Percentiles rank a stretch among this genome's conserved stretches.
These are phyloP conservation scores for Escallonia herrerae DNA, from an alignment of 129 eudicot species.

Conservation along the genomic window DNA sequence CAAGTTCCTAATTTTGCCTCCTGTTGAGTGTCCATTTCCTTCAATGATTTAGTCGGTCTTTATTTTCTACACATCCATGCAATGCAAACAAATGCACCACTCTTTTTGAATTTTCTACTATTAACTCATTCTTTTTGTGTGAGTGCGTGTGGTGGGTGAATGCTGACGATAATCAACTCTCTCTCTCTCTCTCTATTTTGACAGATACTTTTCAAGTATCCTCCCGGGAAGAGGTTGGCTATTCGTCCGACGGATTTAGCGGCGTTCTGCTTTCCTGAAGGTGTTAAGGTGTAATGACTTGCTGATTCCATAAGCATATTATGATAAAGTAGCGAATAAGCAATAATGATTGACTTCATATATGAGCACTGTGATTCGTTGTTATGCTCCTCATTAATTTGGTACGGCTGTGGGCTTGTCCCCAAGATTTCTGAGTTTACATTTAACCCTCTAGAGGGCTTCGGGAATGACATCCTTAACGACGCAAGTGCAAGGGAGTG, in stretches of 20 bases:
- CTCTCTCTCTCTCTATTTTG: background rate
- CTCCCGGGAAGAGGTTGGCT: slow-evolving; percentile 68
- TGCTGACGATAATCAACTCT: background rate
- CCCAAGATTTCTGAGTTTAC: too few species aligned
- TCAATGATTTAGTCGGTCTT: too few species aligned
- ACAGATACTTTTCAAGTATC: slow-evolving; percentile 77
- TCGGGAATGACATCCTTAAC: too few species aligned
- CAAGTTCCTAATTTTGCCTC: background rate
- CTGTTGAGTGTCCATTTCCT: background rate
- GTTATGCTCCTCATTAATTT: background rate
- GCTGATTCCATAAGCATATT: slow-evolving; percentile 3
- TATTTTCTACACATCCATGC: too few species aligned
- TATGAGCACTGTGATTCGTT: background rate
- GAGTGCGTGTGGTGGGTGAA: too few species aligned
- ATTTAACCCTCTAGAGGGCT: too few species aligned
- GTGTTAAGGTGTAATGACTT: slow-evolving; percentile 65
- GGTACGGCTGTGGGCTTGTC: background rate
- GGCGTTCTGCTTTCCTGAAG: slow-evolving; percentile 87
- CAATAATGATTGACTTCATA: background rate
- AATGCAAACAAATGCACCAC: too few species aligned
- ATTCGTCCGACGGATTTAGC: slow-evolving; percentile 71
- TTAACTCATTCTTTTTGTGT: background rate
- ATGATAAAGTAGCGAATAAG: background rate
- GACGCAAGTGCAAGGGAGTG: too few species aligned
- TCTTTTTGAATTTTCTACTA: background rate